These are phyloP conservation scores for Sabuloglossum arenarium DNA, from an alignment of 495 filamentous ascomycete species.

Conservation along the genomic window DNA sequence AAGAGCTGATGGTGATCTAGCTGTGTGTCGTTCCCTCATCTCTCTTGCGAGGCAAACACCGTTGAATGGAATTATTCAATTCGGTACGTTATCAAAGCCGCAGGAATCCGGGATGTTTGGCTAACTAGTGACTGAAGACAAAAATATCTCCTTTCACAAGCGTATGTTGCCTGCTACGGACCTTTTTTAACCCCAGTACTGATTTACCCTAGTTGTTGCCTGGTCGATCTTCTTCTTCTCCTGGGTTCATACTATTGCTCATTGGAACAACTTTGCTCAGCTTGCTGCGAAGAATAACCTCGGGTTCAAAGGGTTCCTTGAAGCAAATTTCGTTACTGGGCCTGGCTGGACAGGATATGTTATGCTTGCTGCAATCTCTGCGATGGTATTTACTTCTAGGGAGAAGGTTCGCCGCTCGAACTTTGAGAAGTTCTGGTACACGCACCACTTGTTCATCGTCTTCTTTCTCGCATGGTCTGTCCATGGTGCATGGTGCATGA, in stretches of 20 bases:
- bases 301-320: conserved; percentile 48
- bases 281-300: conserved; percentile 47
- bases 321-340: conserved; percentile 48
- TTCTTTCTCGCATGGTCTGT: conserved; percentile 89
- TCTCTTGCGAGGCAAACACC: conserved; percentile 54
- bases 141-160: conserved; percentile 68
- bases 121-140: conserved; percentile 25
- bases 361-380: conserved; percentile 93
- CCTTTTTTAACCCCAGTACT: neutral
- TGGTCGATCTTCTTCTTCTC: conserved; percentile 71
- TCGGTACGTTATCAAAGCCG: conserved; percentile 19
- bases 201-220: conserved; percentile 28
- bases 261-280: conserved; percentile 65
- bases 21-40: conserved; percentile 60
- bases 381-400: conserved; percentile 94
- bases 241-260: conserved; percentile 59
- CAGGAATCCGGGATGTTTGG: neutral
- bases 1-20: conserved; percentile 10
- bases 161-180: conserved; percentile 12
- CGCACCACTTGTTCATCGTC: conserved; percentile 90
- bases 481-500: conserved; percentile 90
- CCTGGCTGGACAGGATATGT: conserved; percentile 89
- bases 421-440: conserved; percentile 98
- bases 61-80: conserved; percentile 57
- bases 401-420: conserved; percentile 83